Base-by-base conservation (phyloP, 2,329 filamentous ascomycete species). In the Exophiala sp. region DNA sequence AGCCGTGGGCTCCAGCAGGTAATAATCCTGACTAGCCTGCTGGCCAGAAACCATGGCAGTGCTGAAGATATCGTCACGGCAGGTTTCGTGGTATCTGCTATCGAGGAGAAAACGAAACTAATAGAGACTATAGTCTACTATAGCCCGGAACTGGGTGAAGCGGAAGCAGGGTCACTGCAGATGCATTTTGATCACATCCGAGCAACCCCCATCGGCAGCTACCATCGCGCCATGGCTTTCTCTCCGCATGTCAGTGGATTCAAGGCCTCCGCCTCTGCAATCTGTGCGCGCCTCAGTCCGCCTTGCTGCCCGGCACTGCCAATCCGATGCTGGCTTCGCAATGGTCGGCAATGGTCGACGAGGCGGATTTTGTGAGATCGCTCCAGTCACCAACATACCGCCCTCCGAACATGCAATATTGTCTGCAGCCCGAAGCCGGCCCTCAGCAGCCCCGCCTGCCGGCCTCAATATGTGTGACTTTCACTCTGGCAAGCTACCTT, bases 121-220 rank as follows among this genome's bases (percentile, higher is more conserved):
- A 34, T 21, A 32, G 40, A 34, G 16, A 22, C 19, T 34, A 43
- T n/a, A 40, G 19, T 7, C 14, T 44, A 30, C 19, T 14, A 30
- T 32, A 16, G 7, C 13, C 19, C 18, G 40, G 21, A 43, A 5
- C 8, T 41, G 13, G 38, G 16, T 30, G 14, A 24, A 11, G 24
- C 9, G 24, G 8, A 41, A 22, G 16, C 13, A 21, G 16, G 16
- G 38, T 5, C 8, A 10, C n/a, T 41, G 10, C n/a, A 7, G 19
- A 40, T 19, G 18, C 37, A 40, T 6, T 13, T n/a, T 13, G n/a
- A 41, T 41, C 38, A 27, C 38, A 38, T 41, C 21, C 16, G 10
- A 40, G 16, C 38, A 41, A 41, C 38, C 9, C 29, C 24, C 38
- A 11, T 41, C 16, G 40, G 14, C 23, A 30, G 40, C 40, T 30